A percentile compares a stretch with the other conserved stretches of the same genome.
Evolutionary conservation across 2,329 filamentous ascomycete species (phyloP).

Genomic region (Harringtonia lauricola): DNA sequence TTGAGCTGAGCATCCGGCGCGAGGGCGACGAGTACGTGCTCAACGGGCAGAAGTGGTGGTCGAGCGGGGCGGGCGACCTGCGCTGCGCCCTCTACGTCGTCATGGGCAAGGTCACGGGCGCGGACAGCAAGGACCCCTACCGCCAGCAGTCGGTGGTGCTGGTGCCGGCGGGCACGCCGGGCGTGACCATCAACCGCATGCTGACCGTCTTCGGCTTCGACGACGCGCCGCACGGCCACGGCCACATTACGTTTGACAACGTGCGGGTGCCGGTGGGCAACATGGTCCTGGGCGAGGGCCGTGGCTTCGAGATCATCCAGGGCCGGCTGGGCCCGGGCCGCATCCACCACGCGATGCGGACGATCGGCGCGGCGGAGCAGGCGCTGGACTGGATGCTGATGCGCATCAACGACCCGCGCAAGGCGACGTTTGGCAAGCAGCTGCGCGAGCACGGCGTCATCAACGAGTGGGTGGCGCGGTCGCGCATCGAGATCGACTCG

Average conservation of each 20-base stretch:
- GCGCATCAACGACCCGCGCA: slow-evolving; percentile 82
- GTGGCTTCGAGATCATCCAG: slow-evolving; percentile 97
- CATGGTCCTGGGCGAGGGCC: slow-evolving; percentile 85
- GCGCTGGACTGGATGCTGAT: slow-evolving; percentile 93
- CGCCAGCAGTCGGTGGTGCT: slow-evolving; percentile 88
- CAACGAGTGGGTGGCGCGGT: slow-evolving; percentile 87
- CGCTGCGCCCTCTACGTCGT: slow-evolving; percentile 90
- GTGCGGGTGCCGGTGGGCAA: slow-evolving; percentile 81
- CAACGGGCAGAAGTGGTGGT: slow-evolving; percentile 99
- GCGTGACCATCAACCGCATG: slow-evolving; percentile 91
- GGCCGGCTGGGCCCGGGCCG: slow-evolving; percentile 89
- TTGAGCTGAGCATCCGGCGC: slow-evolving; percentile 67
- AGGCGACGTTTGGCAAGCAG: slow-evolving; percentile 84
- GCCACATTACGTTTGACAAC: slow-evolving; percentile 80
- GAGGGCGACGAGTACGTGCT: slow-evolving; percentile 86
- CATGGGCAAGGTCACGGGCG: slow-evolving; percentile 67
- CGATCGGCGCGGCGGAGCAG: slow-evolving; percentile 80
- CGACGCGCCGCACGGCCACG: slow-evolving; percentile 96
- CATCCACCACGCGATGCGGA: slow-evolving; percentile 96
- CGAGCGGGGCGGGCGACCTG: slow-evolving; percentile 84
- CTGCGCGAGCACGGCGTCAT: slow-evolving; percentile 87
- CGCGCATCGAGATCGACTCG: slow-evolving; percentile 86
- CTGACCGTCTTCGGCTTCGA: slow-evolving; percentile 91
- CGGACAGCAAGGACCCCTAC: slow-evolving; percentile 66
- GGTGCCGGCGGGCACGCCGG: slow-evolving; percentile 69